Percentiles rank a stretch among this genome's conserved stretches.
These are phyloP conservation scores for Sporothrix humicola DNA, from an alignment of 2,329 filamentous ascomycete genomes.

Conservation along the genomic window DNA sequence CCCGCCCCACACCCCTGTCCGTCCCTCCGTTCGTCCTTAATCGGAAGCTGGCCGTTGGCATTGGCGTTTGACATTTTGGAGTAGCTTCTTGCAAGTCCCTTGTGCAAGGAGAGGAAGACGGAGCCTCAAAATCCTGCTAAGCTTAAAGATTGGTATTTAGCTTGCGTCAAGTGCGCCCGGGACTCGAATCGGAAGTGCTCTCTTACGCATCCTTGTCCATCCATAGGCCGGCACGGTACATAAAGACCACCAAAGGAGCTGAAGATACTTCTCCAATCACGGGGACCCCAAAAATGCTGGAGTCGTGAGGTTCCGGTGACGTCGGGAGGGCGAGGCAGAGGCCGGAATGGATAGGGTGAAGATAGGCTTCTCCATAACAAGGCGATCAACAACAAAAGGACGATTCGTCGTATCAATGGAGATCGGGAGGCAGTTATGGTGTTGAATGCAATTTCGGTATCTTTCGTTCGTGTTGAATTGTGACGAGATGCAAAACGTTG, in stretches of 20 bases:
- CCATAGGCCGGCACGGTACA: constrained; percentile 8
- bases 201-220: constrained; percentile 12
- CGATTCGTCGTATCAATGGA: neutral
- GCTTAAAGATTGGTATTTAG: neutral
- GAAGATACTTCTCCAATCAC: neutral
- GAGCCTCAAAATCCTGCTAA: neutral
- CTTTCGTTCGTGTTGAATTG: neutral
- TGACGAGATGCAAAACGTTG: neutral
- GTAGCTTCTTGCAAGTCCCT: neutral
- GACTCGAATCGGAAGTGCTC: constrained; percentile 19
- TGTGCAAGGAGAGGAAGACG: no score
- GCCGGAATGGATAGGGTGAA: neutral
- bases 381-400: neutral
- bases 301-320: neutral
- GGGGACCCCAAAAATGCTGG: neutral
- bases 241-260: neutral
- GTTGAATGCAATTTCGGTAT: neutral
- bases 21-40: constrained; percentile 16
- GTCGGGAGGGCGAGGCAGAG: neutral
- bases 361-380: neutral
- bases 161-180: neutral
- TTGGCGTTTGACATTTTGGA: neutral
- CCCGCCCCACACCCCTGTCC: neutral
- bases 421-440: neutral
- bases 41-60: constrained; percentile 22